Conservation (phyloP, 148 eudicot species). For the Chenopodium berlandieri region DNA sequence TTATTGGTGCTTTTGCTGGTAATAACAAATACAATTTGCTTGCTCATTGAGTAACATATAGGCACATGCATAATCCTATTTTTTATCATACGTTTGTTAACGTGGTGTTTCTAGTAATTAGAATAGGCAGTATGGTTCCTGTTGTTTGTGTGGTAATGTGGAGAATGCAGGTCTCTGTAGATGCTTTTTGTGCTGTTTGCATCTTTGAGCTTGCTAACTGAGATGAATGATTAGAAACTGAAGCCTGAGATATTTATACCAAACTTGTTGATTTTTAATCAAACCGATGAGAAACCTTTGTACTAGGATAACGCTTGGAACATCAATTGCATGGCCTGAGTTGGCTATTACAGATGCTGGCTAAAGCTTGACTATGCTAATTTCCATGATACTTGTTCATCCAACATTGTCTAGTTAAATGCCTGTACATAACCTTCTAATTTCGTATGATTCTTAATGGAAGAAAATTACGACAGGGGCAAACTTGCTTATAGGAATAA, state of each 20-base stretch:
- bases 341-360: not conserved
- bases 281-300: not conserved
- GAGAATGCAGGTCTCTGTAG: not conserved
- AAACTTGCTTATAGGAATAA: too few relatives aligned
- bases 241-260: not conserved
- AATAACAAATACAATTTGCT: not conserved
- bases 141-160: not conserved
- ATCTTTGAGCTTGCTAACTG: not conserved
- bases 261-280: not conserved
- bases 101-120: not conserved
- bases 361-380: not conserved
- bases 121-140: not conserved
- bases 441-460: not conserved
- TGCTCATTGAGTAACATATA: too few relatives aligned
- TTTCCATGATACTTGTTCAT: not conserved
- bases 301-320: not conserved
- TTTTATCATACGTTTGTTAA: not conserved
- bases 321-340: not conserved
- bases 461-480: too few relatives aligned
- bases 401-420: not conserved
- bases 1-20: conserved; percentile 95
- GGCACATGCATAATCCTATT: not conserved
- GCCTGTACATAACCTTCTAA: not conserved
- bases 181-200: not conserved
- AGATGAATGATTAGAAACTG: not conserved